These are phyloP conservation scores for Cinnamomum chago DNA, from an alignment of 164 flowering plant species.

Conservation along the genomic window DNA sequence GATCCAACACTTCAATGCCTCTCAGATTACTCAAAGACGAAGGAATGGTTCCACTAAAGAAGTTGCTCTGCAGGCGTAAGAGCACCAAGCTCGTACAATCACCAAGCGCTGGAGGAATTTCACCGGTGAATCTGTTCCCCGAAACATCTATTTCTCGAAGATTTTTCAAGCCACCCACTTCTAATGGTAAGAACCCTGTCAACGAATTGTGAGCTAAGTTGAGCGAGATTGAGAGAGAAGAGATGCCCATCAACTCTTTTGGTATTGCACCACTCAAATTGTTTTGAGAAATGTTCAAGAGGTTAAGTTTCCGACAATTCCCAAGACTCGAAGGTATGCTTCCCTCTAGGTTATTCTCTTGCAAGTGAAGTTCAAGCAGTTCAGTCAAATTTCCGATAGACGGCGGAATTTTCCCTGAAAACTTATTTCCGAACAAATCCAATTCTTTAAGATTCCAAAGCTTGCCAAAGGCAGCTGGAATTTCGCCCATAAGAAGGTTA, in stretches of 20 bases:
- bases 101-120: slow-evolving; percentile 4
- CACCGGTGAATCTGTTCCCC: neutral
- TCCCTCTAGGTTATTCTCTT: neutral
- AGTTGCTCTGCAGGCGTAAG: slow-evolving; percentile 2
- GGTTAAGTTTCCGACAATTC: neutral
- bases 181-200: slow-evolving; percentile 27
- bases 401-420: slow-evolving; percentile 25
- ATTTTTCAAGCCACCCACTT: slow-evolving; percentile 26
- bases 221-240: slow-evolving; percentile 12
- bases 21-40: neutral
- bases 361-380: neutral
- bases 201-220: slow-evolving; percentile 23
- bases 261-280: slow-evolving; percentile 22
- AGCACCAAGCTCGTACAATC: neutral
- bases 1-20: slow-evolving; percentile 1
- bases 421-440: slow-evolving; percentile 10
- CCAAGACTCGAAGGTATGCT: slow-evolving; percentile 8
- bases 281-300: slow-evolving; percentile 1
- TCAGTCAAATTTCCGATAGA: slow-evolving; percentile 24
- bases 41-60: slow-evolving; percentile 9
- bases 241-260: slow-evolving; percentile 24
- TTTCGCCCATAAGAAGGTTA: slow-evolving; percentile 23
- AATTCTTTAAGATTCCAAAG: slow-evolving; percentile 19
- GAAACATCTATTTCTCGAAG: slow-evolving; percentile 6
- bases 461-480: slow-evolving; percentile 26